Evolutionary conservation across 768 basidiomycete species (phyloP), one percentile per base, ranked within the genome.

Genomic region (Plicaturopsis crispa): DNA sequence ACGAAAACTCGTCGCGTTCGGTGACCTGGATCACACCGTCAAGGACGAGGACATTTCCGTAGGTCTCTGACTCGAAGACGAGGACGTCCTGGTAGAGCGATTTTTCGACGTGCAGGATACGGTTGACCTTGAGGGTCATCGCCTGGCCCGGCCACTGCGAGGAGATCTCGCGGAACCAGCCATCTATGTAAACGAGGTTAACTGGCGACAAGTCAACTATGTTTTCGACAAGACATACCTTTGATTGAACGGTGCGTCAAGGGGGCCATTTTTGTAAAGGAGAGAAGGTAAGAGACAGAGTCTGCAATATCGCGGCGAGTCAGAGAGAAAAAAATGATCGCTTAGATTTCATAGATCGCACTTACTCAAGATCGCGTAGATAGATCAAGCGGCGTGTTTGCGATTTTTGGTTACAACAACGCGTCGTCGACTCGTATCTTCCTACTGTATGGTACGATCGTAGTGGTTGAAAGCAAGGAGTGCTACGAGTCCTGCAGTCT

Each of bases 1-100:
- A 91, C 91, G 93, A 92, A 63, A 99, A 99, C 62, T 99, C 96
- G 55, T 99, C 96, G 33, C 93, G 80, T 64, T 99, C 96, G 2
- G 93, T 96, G 66, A 86, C 91, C 60, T 99, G 94, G 48, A 99
- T 86, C 39, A 85, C 90, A 38, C 91, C 88, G 56, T 98, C 94
- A 21, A 99, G 78, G 14, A 93, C 81, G 40, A 99, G 75, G 33
- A 98, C 92, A 53, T 97, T 97, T n/a, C 94, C 94, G 55, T 84
- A 94, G 1, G 91, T 88, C 66, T 88, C 90, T 0, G 89, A 92
- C 59, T 92, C 82, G 54, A 98, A 97, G 39, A 99, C 92, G 39
- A 99, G 82, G 38, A 99, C 92, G 55, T 98, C 94, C 65, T 99
- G 94, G 68, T 81, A 98, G 36, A 83, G 66, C 2, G 89, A 93